Conservation (phyloP, 306 rosid species). For the Castanea crenata region DNA sequence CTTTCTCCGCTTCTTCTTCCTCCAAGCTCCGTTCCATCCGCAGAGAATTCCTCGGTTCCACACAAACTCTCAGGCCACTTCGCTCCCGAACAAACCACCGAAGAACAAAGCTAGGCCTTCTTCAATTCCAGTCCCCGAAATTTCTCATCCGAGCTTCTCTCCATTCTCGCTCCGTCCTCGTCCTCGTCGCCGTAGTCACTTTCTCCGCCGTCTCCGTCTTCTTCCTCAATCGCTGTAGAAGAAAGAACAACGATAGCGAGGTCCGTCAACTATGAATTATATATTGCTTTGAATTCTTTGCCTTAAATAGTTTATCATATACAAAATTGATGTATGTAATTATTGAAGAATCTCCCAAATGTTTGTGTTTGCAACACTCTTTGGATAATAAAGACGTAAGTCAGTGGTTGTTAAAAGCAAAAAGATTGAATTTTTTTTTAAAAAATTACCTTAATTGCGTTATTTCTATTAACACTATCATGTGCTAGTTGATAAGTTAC, state of each 20-base stretch:
- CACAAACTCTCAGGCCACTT: slow-evolving; percentile 51
- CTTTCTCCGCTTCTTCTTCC: slow-evolving; percentile 21
- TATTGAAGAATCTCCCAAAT: too few relatives aligned
- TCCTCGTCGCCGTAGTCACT: slow-evolving; percentile 56
- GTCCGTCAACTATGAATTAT: slow-evolving; percentile 11
- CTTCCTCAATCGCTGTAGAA: slow-evolving; percentile 42
- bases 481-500: background rate
- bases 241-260: slow-evolving; percentile 50
- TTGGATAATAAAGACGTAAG: background rate
- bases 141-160: slow-evolving; percentile 59
- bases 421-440: background rate
- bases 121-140: slow-evolving; percentile 43
- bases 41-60: slow-evolving; percentile 53
- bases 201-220: slow-evolving; percentile 65
- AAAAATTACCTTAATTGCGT: background rate
- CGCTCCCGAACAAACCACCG: slow-evolving; percentile 30
- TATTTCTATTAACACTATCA: background rate
- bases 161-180: slow-evolving; percentile 43
- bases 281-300: background rate
- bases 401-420: background rate
- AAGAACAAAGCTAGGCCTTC: slow-evolving; percentile 2
- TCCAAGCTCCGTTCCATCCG: slow-evolving; percentile 43
- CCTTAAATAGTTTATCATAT: background rate
- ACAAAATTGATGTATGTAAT: background rate
- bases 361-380: too few relatives aligned